Evolutionary conservation across 2,329 filamentous ascomycete genomes (phyloP), one percentile per base, ranked within the genome.

Genomic region (Alternaria incomplexa): DNA sequence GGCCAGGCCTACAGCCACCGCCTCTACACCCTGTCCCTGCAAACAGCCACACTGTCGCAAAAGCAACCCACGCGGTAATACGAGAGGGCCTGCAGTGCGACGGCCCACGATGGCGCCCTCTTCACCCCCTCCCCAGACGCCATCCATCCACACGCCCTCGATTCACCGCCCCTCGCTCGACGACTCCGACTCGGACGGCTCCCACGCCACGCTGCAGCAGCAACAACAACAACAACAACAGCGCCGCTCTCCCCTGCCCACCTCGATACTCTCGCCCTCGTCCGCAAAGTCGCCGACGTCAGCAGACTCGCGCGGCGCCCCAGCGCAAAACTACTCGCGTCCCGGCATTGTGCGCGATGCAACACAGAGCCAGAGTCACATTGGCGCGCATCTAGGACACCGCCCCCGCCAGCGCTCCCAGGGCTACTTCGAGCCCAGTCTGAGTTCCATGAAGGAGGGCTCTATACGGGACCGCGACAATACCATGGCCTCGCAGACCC

Each of bases 371-470:
- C 69, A 70, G 66, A 64, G 63, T 48, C 65, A 69, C 57, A 65
- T 67, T 73, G 71, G 75, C 76, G 76, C 65, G 68, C 73, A 73
- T 73, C 80, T 79, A 70, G 83, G 72, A 82, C 91, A 84, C 80
- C 87, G 77, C 80, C 90, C 80, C 68, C 87, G 91, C 72, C 92
- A 92, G 64, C 88, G 90, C 69, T 91, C 88, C 9, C 91, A 92
- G 76, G 92, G 92, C 72, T 87, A 90, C 73, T 94, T 94, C 74
- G 91, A 94, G 76, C 88, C 91, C 45, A 89, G 86, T 22, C 82
- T 94, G 51, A 90, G 91, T 17, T 88, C 87, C 23, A 89, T 86
- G 64, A 46, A 58, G 15, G 64, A 66, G 51, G 52, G 91, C 22
- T 87, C 87, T 22, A 89, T 86, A 58, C 44, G 64, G 13, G 61